Percentiles rank a stretch among this genome's conserved stretches.
phyloP scores from a whole-genome alignment of 208 protist genomes.

The Crithidia brevicula region DNA sequence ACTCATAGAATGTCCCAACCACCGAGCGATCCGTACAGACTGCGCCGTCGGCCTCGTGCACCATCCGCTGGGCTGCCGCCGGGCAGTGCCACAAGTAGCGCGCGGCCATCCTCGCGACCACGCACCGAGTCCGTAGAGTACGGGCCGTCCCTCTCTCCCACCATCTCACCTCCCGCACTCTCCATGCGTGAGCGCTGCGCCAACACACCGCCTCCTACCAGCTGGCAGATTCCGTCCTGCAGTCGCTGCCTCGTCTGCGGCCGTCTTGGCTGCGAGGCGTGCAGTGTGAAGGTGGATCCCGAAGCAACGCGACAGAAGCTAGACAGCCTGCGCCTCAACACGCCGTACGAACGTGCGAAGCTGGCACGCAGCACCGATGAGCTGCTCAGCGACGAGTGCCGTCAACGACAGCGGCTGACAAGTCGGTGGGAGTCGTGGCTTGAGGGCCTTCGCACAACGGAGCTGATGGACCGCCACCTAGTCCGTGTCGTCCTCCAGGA shows the following conservation, averaged over 20 bases:
- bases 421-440: constrained; percentile 40
- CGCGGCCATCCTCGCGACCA: constrained; percentile 26
- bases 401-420: constrained; percentile 45
- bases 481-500: constrained; percentile 40
- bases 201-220: constrained; percentile 19
- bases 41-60: constrained; percentile 24
- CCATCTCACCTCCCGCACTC: constrained; percentile 26
- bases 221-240: constrained; percentile 75
- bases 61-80: constrained; percentile 8
- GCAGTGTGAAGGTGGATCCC: constrained; percentile 52
- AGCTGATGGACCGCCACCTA: constrained; percentile 26
- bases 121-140: constrained; percentile 25
- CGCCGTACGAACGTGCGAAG: constrained; percentile 80
- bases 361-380: constrained; percentile 55
- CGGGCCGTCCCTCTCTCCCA: constrained; percentile 22
- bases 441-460: constrained; percentile 26
- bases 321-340: constrained; percentile 69
- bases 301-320: constrained; percentile 52
- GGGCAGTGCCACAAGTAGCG: constrained; percentile 13
- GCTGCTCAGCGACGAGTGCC: constrained; percentile 49
- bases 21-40: background rate
- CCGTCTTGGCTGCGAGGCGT: constrained; percentile 53
- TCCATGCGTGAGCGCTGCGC: constrained; percentile 28
- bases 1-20: constrained; percentile 13
- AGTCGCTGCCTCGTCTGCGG: constrained; percentile 77